phyloP scores from a whole-genome alignment of 805 yeast genomes.

The Alloascoidea hylecoeti region DNA sequence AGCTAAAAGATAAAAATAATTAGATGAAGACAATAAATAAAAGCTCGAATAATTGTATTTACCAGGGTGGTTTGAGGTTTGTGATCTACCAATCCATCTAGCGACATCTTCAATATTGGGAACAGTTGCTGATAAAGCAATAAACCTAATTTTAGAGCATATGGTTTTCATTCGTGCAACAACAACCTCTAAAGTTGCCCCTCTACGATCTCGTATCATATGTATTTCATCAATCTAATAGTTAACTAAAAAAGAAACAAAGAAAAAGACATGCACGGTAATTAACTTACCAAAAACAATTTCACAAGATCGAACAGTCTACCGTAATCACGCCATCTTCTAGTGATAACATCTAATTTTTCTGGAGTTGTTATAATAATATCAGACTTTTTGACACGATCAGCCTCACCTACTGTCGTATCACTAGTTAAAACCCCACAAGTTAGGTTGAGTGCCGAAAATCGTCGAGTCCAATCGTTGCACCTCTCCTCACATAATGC shows the following conservation, averaged over 20 bases:
- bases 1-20: conserved; percentile 15
- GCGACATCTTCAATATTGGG: conserved; percentile 36
- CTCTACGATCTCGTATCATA: conserved; percentile 28
- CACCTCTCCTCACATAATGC: conserved; percentile 38
- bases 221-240: conserved; percentile 29
- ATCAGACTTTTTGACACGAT: conserved; percentile 29
- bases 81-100: conserved; percentile 22
- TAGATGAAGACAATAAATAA: background rate
- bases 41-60: background rate
- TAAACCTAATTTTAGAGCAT: conserved; percentile 21
- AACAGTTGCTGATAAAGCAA: conserved; percentile 38
- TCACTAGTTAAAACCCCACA: conserved; percentile 45
- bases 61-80: conserved; percentile 4
- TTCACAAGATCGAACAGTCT: conserved; percentile 25
- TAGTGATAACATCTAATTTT: conserved; percentile 44
- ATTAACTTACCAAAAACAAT: conserved; percentile 24
- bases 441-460: conserved; percentile 21
- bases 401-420: conserved; percentile 28
- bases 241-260: conserved; percentile 13
- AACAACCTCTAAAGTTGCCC: conserved; percentile 33
- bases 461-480: conserved; percentile 29
- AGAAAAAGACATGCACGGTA: conserved; percentile 9
- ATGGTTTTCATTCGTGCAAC: conserved; percentile 30
- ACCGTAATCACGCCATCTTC: conserved; percentile 31
- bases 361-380: conserved; percentile 48